Percentiles rank a stretch among this genome's conserved stretches.
These are phyloP conservation scores for Rhazya stricta DNA, from an alignment of 257 asterid species.

Conservation along the genomic window DNA sequence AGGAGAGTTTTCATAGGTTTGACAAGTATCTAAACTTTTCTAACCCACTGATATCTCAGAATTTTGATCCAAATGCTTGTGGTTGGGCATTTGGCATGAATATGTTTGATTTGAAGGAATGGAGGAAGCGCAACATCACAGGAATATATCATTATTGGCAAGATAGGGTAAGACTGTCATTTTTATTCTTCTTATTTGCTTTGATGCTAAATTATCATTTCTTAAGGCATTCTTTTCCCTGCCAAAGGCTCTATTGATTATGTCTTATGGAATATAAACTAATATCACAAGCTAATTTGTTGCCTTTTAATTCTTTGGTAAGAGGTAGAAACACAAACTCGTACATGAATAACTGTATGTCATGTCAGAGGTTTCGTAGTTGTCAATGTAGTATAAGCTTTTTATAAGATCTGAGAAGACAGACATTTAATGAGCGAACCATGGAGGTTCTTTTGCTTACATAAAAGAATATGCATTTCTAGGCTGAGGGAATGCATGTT, in stretches of 20 bases:
- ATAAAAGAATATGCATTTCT: neutral
- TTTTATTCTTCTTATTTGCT: neutral
- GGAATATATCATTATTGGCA: conserved; percentile 96
- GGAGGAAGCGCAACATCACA: conserved; percentile 83
- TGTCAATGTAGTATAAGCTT: neutral
- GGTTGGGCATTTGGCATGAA: conserved; percentile 99
- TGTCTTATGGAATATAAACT: neutral
- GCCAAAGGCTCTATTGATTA: neutral
- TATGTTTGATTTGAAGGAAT: conserved; percentile 75
- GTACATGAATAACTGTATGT: neutral
- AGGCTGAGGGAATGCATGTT: neutral
- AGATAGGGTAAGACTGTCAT: conserved; percentile 45
- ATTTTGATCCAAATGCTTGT: conserved; percentile 82
- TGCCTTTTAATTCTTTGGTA: neutral
- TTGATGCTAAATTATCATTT: neutral
- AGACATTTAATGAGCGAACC: neutral
- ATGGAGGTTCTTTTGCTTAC: neutral
- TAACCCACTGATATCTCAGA: conserved; percentile 71
- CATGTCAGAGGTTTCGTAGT: neutral
- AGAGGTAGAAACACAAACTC: neutral
- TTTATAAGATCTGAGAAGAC: neutral
- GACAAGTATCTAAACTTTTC: conserved; percentile 91
- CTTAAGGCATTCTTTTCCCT: neutral
- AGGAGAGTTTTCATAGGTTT: conserved; percentile 93
- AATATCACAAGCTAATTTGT: neutral